Evolutionary conservation across 1,284 basidiomycete genomes (phyloP), one percentile per base, ranked within the genome.

Genomic region (Irpex sp.): DNA sequence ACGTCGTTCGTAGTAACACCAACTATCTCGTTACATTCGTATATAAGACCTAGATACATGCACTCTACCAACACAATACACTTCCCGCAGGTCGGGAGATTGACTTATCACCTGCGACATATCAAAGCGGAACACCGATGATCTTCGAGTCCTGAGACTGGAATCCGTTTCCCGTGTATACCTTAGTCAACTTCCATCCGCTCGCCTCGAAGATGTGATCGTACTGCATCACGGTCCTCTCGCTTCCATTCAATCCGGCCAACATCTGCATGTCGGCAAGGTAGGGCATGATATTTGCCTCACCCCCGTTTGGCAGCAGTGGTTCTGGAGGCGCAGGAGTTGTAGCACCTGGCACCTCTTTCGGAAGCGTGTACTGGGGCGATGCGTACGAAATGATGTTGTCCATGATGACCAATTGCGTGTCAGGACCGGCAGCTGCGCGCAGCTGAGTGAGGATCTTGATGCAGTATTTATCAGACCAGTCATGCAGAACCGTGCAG

Each of bases 401-500:
- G 49, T 64, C 63, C 11, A 64, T 34, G 38, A 64, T 57, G 17
- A 64, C 19, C n/a, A 64, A 36, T 13, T 55, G 55, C 2, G 63
- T 64, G 31, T 59, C 5, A 5, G 63, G 60, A 5, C 36, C 57
- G 17, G 63, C 63, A 26, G 72, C 73, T 19, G 57, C 59, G 34
- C 73, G 71, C 19, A 75, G 69, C 54, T 72, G 68, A 13, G 40
- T 47, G 9, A 75, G 66, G 55, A 75, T 74, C 7, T 58, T 57
- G 13, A 75, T 48, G 55, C 72, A 72, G 47, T 73, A 66, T 34
- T 66, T 67, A 62, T 75, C 73, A 21, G 67, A 68, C 74, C 74
- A 75, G 60, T 75, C 72, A 60, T 75, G 74, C 21, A 75, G 65
- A 61, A 74, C 72, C 52, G 71, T 70, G 4, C 73, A 68, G 57